These are phyloP conservation scores for Anethum foeniculum DNA, from an alignment of 140 eudicot genomes.

Conservation along the genomic window DNA sequence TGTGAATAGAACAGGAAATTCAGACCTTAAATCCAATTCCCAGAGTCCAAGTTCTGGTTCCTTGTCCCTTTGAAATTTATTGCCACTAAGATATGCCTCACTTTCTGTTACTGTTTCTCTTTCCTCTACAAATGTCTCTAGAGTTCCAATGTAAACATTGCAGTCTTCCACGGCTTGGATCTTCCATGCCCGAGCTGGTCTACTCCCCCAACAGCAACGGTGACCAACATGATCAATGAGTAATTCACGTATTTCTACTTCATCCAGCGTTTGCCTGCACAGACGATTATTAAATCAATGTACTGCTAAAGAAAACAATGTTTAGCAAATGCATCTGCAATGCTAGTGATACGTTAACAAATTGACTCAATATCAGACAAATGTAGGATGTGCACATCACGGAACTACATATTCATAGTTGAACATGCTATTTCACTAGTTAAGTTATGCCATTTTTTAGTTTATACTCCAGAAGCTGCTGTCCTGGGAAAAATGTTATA, in stretches of 20 bases:
- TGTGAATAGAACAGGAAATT: conserved; percentile 72
- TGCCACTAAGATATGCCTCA: conserved; percentile 49
- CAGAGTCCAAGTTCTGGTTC: conserved; percentile 83
- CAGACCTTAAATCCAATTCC: conserved; percentile 91
- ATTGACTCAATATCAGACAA: background rate
- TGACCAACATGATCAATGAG: conserved; percentile 96
- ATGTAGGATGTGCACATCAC: background rate
- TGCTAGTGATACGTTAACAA: background rate
- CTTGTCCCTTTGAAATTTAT: conserved; percentile 53
- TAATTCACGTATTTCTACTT: conserved; percentile 85
- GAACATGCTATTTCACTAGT: background rate
- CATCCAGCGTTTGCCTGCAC: conserved; percentile 73
- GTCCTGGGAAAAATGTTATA: background rate
- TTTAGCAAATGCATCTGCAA: background rate
- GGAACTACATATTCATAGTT: background rate
- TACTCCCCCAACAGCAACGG: conserved; percentile 99
- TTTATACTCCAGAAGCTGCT: background rate
- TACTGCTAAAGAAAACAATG: background rate
- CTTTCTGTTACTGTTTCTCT: conserved; percentile 59
- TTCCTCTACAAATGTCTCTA: conserved; percentile 82
- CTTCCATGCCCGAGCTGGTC: conserved; percentile 96
- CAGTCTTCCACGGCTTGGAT: conserved; percentile 88
- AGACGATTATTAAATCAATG: background rate
- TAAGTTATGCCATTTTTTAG: background rate
- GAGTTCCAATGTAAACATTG: conserved; percentile 92